These are phyloP conservation scores for Leishmania martiniquensis DNA, from an alignment of 208 protist genomes.

Conservation along the genomic window DNA sequence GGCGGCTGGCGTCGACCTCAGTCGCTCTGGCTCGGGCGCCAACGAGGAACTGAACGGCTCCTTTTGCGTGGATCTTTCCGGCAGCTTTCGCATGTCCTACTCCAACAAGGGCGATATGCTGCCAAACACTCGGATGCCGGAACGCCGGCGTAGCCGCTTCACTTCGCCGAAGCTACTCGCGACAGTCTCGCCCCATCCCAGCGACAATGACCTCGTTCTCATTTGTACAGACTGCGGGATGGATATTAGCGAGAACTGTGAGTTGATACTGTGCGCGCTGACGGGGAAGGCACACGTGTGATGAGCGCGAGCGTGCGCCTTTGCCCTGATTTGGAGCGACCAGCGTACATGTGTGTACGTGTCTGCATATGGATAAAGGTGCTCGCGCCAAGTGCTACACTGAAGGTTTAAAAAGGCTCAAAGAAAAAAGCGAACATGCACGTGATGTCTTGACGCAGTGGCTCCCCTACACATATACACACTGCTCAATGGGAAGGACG, in stretches of 20 bases:
- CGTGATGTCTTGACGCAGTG: not conserved
- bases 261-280: slow-evolving; percentile 42
- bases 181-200: slow-evolving; percentile 39
- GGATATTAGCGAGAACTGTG: slow-evolving; percentile 41
- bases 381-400: not conserved
- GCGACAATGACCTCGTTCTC: slow-evolving; percentile 59
- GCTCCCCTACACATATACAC: not conserved
- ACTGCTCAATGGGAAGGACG: not conserved
- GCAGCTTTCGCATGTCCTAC: slow-evolving; percentile 39
- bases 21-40: slow-evolving; percentile 2
- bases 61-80: slow-evolving; percentile 29
- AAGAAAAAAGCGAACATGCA: not conserved
- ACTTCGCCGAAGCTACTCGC: slow-evolving; percentile 15
- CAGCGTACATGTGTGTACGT: not conserved
- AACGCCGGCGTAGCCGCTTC: slow-evolving; percentile 13
- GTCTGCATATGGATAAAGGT: not conserved
- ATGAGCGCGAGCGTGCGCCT: not conserved
- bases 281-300: slow-evolving; percentile 54
- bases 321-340: not conserved
- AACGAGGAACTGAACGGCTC: slow-evolving; percentile 26
- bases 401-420: too few species aligned
- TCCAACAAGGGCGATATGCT: slow-evolving; percentile 31
- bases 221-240: slow-evolving; percentile 64
- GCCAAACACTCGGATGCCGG: slow-evolving; percentile 14
- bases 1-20: not conserved